These are phyloP conservation scores for Penicillium glabrum DNA, from an alignment of 2,329 filamentous ascomycete genomes.

Conservation along the genomic window DNA sequence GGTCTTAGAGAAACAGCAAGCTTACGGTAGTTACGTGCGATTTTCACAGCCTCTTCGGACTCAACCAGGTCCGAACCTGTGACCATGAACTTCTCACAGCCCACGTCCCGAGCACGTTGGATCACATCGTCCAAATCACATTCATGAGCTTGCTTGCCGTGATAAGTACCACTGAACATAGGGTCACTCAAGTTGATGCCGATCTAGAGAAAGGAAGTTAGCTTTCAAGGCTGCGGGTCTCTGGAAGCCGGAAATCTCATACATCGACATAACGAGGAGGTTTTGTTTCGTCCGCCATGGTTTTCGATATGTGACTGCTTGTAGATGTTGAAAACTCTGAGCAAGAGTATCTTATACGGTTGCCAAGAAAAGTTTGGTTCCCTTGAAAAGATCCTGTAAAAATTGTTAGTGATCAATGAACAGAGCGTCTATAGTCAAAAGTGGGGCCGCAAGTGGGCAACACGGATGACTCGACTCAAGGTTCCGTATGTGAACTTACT, in stretches of 20 bases:
- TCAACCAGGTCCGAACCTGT: slow-evolving; percentile 86
- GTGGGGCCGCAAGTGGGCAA: too few species aligned
- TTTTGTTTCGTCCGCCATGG: slow-evolving; percentile 36
- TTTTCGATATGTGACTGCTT: slow-evolving; percentile 11
- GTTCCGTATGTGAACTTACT: not conserved
- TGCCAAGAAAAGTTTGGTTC: not conserved
- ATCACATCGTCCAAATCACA: slow-evolving; percentile 63
- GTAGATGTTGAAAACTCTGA: slow-evolving; percentile 11
- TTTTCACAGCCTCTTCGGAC: slow-evolving; percentile 69
- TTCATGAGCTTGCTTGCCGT: slow-evolving; percentile 66
- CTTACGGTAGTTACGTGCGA: slow-evolving; percentile 74
- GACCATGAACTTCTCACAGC: slow-evolving; percentile 86
- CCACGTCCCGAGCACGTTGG: slow-evolving; percentile 72
- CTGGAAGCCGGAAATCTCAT: slow-evolving; percentile 20
- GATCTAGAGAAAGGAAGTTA: slow-evolving; percentile 53
- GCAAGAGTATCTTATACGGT: not conserved
- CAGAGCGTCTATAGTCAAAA: not conserved
- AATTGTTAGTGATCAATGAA: not conserved
- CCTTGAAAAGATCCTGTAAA: not conserved
- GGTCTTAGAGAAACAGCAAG: slow-evolving; percentile 10
- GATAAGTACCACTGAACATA: slow-evolving; percentile 81
- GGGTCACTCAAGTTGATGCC: slow-evolving; percentile 96
- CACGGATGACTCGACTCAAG: not conserved
- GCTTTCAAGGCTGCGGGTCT: not conserved
- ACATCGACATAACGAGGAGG: slow-evolving; percentile 51